Evolutionary conservation across 495 filamentous ascomycete species (phyloP).

Genomic region (Hypoxylon trugodes): DNA sequence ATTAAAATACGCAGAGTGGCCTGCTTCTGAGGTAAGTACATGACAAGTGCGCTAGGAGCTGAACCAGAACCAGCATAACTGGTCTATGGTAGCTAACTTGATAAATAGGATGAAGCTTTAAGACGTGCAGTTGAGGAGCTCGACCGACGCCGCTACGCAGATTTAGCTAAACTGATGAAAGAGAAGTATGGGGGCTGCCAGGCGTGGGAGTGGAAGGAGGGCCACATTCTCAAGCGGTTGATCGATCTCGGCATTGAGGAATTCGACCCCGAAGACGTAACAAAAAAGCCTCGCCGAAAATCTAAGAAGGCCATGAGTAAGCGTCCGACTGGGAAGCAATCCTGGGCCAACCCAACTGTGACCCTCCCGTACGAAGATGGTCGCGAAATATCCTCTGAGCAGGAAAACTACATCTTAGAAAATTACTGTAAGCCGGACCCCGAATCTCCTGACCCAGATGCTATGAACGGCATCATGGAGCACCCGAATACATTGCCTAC

Average conservation of each 20-base stretch:
- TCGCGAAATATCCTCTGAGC: slow-evolving; percentile 44
- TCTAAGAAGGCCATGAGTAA: slow-evolving; percentile 36
- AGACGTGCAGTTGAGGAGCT: slow-evolving; percentile 35
- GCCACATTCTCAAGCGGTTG: slow-evolving; percentile 43
- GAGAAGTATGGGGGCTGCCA: slow-evolving; percentile 45
- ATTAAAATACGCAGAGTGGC: slow-evolving; percentile 55
- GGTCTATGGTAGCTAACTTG: slow-evolving; percentile 18
- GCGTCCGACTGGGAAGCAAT: slow-evolving; percentile 26
- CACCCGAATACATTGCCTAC: slow-evolving; percentile 31
- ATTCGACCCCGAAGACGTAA: slow-evolving; percentile 40
- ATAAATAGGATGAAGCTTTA: slow-evolving; percentile 38
- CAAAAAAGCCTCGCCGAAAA: slow-evolving; percentile 43
- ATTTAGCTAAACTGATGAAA: slow-evolving; percentile 44
- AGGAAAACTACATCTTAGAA: slow-evolving; percentile 53
- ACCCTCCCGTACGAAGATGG: slow-evolving; percentile 41
- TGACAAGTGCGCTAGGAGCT: neutral
- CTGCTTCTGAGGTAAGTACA: slow-evolving; percentile 52
- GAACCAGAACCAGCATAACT: neutral
- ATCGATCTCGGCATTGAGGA: slow-evolving; percentile 42
- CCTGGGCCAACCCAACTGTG: slow-evolving; percentile 25
- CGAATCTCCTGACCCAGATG: slow-evolving; percentile 20
- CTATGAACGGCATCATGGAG: slow-evolving; percentile 38
- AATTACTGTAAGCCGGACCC: slow-evolving; percentile 47
- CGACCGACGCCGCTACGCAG: slow-evolving; percentile 41
- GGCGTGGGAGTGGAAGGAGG: slow-evolving; percentile 47